These are phyloP conservation scores for Xanthoceras sorbifolium DNA, from an alignment of 345 rosid genomes.

Conservation along the genomic window DNA sequence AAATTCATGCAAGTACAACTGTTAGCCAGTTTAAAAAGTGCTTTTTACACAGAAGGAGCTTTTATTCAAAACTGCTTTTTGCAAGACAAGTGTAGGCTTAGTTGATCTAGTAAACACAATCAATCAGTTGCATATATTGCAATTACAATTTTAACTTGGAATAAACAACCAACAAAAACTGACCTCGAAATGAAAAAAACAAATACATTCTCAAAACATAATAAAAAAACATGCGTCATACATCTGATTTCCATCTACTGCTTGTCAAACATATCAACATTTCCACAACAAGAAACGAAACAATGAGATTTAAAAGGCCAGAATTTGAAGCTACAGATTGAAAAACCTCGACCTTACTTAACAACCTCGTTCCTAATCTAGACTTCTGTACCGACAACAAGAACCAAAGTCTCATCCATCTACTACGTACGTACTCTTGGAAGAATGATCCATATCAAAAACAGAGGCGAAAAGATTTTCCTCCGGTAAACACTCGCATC, in stretches of 20 bases:
- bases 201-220: too few relatives aligned
- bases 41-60: too few relatives aligned
- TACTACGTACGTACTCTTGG: neutral
- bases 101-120: too few relatives aligned
- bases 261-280: neutral
- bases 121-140: too few relatives aligned
- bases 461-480: neutral
- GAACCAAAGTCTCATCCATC: neutral
- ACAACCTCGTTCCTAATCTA: slow-evolving; percentile 3
- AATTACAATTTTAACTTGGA: neutral
- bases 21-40: neutral
- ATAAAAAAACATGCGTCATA: too few relatives aligned
- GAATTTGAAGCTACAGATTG: neutral
- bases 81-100: neutral
- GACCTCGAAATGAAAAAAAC: too few relatives aligned
- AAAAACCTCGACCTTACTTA: neutral
- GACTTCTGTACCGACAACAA: slow-evolving; percentile 11
- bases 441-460: neutral
- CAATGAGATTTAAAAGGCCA: neutral
- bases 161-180: too few relatives aligned
- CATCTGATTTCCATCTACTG: neutral
- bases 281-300: neutral
- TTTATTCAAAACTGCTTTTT: neutral
- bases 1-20: slow-evolving; percentile 9
- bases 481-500: neutral